Base-by-base conservation (phyloP, 1,284 basidiomycete genomes). In the Boletus semigastroideus region DNA sequence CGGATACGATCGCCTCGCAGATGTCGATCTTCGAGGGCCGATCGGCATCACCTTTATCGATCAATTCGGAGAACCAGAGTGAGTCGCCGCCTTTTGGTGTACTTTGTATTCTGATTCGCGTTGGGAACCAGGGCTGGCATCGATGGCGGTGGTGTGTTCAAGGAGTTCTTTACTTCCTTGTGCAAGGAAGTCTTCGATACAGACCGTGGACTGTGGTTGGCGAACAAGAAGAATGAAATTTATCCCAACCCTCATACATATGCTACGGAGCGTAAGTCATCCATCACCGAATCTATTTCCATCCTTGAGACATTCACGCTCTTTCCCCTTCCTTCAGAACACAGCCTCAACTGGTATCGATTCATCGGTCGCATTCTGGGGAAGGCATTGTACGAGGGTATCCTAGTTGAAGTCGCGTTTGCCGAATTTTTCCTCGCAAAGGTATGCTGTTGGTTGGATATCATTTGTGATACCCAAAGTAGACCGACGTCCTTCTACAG, bases 131-230 rank as follows among this genome's bases (percentile, higher is more conserved):
- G 90, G 65, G 87, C 87, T 28, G 93, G 94, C 0, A 95, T 96
- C 31, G 95, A 99, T 62, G 96, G 96, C 1, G 95, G 97, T 3
- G 96, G 97, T 0, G 84, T 99, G 9, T 98, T 98, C 77, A 99
- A 99, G 68, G 97, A 98, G 71, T 97, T 99, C 65, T 82, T 99
- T 63, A 98, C 94, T 2, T 89, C 87, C 13, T 70, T 98, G 19
- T 88, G 86, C 49, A 94, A 91, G 63, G 94, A 98, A 68, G 95
- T 91, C 0, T 98, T 99, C 59, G 94, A 99, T 64, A 90, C 90
- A 0, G 86, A 98, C 64, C 84, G 94, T 16, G 97, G 97, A 2
- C 74, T 99, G 13, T 99, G 96, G 96, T 75, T 94, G 39, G 85
- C 83, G 27, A 99, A 89, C 48, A 82, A 86, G 67, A 85, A 92